Evolutionary conservation across 495 filamentous ascomycete species (phyloP), one percentile per base, ranked within the genome.

Genomic region (Tuber calosporum): DNA sequence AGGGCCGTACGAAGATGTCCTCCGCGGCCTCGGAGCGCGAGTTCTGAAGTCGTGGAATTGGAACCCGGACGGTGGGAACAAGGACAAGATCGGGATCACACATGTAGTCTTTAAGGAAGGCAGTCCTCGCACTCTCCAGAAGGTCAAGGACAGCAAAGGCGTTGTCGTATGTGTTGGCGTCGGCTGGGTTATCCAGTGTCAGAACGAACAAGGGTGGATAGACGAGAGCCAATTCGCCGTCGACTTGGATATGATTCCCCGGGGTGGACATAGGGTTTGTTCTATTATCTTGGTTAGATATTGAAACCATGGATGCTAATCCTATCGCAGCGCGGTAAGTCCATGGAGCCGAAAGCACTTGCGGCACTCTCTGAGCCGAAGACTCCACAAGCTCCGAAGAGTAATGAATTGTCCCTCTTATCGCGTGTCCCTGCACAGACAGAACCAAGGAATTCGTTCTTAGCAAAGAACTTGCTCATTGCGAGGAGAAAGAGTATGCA

Each of bases 31-130:
- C 87, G 95, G 95, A 15, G 95, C 94, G 26, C 88, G 89, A 40
- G 93, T 91, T 77, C 87, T 96, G 20, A 92, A 90, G 83, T 86
- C 85, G 36, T 99, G 95, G 95, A 86, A 86, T 19, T 96, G 93
- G 93, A 95, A 93, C 74, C 90, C 90, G 13, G 81, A 84, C 13
- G 82, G 82, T 26, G 76, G 82, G 15, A 68, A 71, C 34, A 75
- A 78, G 37, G 70, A 75, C 19, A 92, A 89, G 81, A 85, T 96
- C 42, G 92, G 92, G 4, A 93, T 97, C 80, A 99, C 95, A 6
- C 95, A 99, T 79, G 92, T 99, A 1, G 89, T 99, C 1, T 99
- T 91, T 84, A 97, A 97, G 80, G 95, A 97, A 83, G 95, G 95
- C 62, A 90, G 90, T 13, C 88, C 92, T 71, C 87, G 91, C 43